Conservation (phyloP, 257 asterid species). For the Petrea volubilis region DNA sequence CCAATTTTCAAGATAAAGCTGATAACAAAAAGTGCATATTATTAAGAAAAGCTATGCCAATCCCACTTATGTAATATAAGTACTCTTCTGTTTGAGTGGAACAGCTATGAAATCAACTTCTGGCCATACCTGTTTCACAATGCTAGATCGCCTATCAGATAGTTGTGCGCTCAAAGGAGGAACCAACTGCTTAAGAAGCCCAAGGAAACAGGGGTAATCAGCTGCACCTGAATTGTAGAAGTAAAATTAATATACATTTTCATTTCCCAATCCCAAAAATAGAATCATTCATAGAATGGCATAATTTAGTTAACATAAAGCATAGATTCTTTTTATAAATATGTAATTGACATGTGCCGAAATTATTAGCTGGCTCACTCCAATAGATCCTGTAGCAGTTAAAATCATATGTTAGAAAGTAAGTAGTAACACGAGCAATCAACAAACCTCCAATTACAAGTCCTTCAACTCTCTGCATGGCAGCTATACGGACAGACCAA, state of each 20-base stretch:
- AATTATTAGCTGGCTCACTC: conserved; percentile 6
- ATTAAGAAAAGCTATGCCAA: conserved; percentile 3
- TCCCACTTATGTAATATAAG: neutral
- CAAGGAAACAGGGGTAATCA: conserved; percentile 90
- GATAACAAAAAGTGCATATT: conserved; percentile 8
- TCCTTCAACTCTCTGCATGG: conserved; percentile 96
- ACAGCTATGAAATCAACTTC: conserved; percentile 6
- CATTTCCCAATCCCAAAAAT: neutral
- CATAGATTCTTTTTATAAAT: conserved; percentile 2
- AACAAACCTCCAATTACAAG: conserved; percentile 90
- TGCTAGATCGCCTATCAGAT: conserved; percentile 97
- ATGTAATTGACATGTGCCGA: too few species aligned
- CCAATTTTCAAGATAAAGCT: neutral
- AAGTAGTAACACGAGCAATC: neutral
- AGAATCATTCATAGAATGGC: too few species aligned
- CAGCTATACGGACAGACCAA: conserved; percentile 94
- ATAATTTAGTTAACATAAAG: too few species aligned
- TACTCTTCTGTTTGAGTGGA: too few species aligned
- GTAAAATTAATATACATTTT: conserved; percentile 10
- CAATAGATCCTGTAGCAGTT: neutral
- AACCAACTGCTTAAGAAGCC: conserved; percentile 89
- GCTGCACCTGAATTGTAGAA: conserved; percentile 64
- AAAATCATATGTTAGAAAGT: neutral
- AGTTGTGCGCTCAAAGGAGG: conserved; percentile 88
- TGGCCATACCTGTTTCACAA: conserved; percentile 86